phyloP scores from a whole-genome alignment of 2,329 filamentous ascomycete species.

The Sordariomycetes sp. region DNA sequence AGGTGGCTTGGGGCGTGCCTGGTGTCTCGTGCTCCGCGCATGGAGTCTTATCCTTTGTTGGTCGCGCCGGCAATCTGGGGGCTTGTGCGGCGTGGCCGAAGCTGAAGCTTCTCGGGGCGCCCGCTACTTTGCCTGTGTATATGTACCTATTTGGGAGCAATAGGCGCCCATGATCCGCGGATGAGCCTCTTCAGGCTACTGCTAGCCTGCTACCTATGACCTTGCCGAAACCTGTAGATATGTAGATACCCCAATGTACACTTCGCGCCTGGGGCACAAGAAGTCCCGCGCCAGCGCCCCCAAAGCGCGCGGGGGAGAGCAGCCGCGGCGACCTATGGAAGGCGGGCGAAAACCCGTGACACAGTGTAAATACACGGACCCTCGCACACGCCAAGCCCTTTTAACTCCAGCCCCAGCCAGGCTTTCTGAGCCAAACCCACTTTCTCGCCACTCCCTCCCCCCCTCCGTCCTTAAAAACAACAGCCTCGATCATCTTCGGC shows the following conservation, averaged over 20 bases:
- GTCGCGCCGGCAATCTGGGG: too few species aligned
- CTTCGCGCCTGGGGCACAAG: not conserved
- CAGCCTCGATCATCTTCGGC: not conserved
- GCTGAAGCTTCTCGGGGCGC: too few species aligned
- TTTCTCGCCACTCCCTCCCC: slow-evolving; percentile 6
- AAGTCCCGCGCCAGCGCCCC: not conserved
- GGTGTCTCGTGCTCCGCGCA: too few species aligned
- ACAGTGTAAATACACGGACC: not conserved
- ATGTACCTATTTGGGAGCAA: too few species aligned
- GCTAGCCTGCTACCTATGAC: too few species aligned
- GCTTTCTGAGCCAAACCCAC: not conserved
- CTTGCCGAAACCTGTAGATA: not conserved
- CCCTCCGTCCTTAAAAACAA: slow-evolving; percentile 7
- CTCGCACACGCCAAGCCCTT: not conserved
- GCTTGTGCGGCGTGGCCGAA: too few species aligned
- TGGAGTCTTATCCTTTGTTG: too few species aligned
- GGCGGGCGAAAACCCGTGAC: slow-evolving; percentile 4
- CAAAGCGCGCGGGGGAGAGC: not conserved
- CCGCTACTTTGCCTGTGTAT: too few species aligned
- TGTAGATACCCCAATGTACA: not conserved
- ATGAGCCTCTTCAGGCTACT: too few species aligned
- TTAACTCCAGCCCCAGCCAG: slow-evolving; percentile 1
- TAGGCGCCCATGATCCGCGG: too few species aligned
- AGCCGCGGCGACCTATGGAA: too few species aligned
- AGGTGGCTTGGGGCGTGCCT: too few species aligned